Base-by-base conservation (phyloP, 2,329 filamentous ascomycete species). In the Talaromyces amestolkiae region DNA sequence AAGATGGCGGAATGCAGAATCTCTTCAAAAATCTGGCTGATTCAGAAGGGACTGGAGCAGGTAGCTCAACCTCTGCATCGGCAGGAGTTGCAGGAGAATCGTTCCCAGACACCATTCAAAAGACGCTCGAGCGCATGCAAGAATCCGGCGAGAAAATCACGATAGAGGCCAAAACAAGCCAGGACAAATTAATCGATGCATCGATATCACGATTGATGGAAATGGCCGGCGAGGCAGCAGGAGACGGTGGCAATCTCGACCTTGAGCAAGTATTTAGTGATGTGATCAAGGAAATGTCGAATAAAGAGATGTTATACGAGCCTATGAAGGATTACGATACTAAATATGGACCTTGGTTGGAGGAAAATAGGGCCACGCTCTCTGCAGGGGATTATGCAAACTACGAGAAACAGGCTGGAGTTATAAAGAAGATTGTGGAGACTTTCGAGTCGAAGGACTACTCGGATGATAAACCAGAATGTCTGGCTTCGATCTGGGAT, bases 231-330 rank as follows among this genome's bases (percentile, higher is more conserved):
- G 89, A 97, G 81, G 90, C 92, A 72, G 85, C 86, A 24, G 84
- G 87, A 8, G 85, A 84, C 27, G 77, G 82, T 0, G 82, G 79
- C 6, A 83, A 77, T 0, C 89, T 86, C 10, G 80, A 82, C 66
- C 91, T 98, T 72, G 93, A 92, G 65, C 94, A 96, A 80, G 92
- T 98, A 88, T 86, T 99, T 66, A 87, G 96, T 85, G 91, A 91
- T 63, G 97, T 98, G 92, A 98, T 99, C 94, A 92, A 98, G 80
- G 93, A 99, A 78, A 85, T 99, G 68, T 98, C 95, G 3, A 97
- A 96, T 78, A 98, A 97, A 82, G 95, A 98, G 71, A 97, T 99
- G 68, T 80, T 99, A 60, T 98, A 98, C 76, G 94, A 99, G 80
- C 95, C 95, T 2, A 97, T 99, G 93, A 97, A 97, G 82, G 95